Percentiles rank a stretch among this genome's conserved stretches.
Conservation (phyloP, 2,329 filamentous ascomycete genomes). For the Phaeoacremonium minimum region DNA sequence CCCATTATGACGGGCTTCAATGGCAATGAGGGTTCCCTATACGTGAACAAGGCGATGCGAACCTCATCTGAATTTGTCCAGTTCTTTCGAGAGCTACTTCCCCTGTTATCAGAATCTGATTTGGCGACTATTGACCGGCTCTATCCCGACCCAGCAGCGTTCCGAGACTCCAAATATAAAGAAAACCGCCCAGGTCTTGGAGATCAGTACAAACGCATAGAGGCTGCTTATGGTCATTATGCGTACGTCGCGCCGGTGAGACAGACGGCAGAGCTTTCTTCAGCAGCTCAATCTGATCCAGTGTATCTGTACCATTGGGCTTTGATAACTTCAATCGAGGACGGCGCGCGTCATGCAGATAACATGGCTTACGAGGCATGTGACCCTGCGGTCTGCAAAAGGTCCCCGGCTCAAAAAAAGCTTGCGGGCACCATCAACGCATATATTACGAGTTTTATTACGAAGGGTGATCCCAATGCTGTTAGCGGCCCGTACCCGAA, state of each 20-base stretch:
- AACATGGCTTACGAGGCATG: slow-evolving; percentile 43
- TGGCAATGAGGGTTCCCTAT: slow-evolving; percentile 36
- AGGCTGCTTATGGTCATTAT: slow-evolving; percentile 50
- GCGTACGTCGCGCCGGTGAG: slow-evolving; percentile 48
- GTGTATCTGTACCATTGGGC: slow-evolving; percentile 53
- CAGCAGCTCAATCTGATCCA: slow-evolving; percentile 18
- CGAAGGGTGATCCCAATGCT: slow-evolving; percentile 37
- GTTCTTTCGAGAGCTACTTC: slow-evolving; percentile 33
- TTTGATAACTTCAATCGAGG: slow-evolving; percentile 32
- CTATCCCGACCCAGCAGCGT: slow-evolving; percentile 32
- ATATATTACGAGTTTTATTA: slow-evolving; percentile 45
- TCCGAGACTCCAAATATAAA: slow-evolving; percentile 26
- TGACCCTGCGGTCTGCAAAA: slow-evolving; percentile 22
- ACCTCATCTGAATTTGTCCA: slow-evolving; percentile 24
- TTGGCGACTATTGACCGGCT: slow-evolving; percentile 26
- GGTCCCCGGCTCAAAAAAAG: slow-evolving; percentile 33
- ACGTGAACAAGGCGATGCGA: slow-evolving; percentile 30
- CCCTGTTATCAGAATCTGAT: slow-evolving; percentile 27
- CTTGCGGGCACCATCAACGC: slow-evolving; percentile 37
- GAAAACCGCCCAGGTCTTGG: slow-evolving; percentile 37
- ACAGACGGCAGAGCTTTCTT: slow-evolving; percentile 41
- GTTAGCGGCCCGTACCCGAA: slow-evolving; percentile 18
- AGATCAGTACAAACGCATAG: slow-evolving; percentile 47
- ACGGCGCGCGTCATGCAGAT: slow-evolving; percentile 42
- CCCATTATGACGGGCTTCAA: slow-evolving; percentile 38